Conservation (phyloP, 148 eudicot genomes). For the Dysphania ambrosioides region DNA sequence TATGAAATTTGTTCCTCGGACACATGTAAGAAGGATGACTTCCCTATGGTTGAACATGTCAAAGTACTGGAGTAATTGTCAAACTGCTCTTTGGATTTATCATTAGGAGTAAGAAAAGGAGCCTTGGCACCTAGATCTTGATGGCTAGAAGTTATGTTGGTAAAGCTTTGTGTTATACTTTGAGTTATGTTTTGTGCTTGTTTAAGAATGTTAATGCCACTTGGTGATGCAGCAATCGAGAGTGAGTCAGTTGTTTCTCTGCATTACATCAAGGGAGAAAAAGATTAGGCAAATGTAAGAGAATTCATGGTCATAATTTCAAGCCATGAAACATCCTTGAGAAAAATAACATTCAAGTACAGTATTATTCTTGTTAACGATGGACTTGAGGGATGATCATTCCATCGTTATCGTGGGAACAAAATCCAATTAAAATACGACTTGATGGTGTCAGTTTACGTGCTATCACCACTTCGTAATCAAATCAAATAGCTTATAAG, state of each 20-base stretch:
- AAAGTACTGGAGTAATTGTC: conserved; percentile 29
- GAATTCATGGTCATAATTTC: too few relatives aligned
- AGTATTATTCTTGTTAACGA: neutral
- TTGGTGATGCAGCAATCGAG: conserved; percentile 72
- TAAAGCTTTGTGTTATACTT: conserved; percentile 19
- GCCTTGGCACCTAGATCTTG: conserved; percentile 36
- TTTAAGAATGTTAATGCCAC: conserved; percentile 37
- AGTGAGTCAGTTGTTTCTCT: conserved; percentile 65
- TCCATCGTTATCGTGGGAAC: too few relatives aligned
- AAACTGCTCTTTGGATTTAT: conserved; percentile 29
- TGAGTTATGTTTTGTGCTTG: conserved; percentile 37
- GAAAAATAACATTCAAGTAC: too few relatives aligned
- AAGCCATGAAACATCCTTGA: too few relatives aligned
- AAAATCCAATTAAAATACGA: too few relatives aligned
- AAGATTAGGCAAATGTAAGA: too few relatives aligned
- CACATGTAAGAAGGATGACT: conserved; percentile 5
- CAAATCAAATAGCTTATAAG: neutral
- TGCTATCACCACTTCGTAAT: too few relatives aligned
- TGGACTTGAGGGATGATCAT: too few relatives aligned
- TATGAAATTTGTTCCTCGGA: conserved; percentile 15
- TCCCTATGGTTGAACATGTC: conserved; percentile 33
- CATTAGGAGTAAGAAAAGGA: conserved; percentile 43
- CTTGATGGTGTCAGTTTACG: too few relatives aligned
- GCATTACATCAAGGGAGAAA: conserved; percentile 13
- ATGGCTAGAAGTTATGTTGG: conserved; percentile 24